Evolutionary conservation across 75 land plant genomes (phyloP), one percentile per base, ranked within the genome.

Genomic region (Pinus tabuliformis): DNA sequence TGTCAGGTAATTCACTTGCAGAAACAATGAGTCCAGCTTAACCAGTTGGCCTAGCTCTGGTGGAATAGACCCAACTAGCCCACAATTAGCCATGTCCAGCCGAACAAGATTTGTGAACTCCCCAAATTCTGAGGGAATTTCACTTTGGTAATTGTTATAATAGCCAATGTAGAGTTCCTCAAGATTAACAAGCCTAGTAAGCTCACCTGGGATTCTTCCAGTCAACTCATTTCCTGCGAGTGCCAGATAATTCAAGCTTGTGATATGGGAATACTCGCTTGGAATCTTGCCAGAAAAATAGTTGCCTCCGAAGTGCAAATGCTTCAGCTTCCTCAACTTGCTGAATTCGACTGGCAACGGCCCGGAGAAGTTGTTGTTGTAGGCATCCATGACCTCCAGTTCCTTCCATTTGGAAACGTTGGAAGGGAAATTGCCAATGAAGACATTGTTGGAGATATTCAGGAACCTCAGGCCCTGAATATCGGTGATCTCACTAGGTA

Each of bases 221-320:
- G 54, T 36, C 3, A 94, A 76, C 3, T 74, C 78, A 65, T 94
- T 94, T 7, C 91, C 90, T 30, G 78, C 81, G 0, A 94, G 83
- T 1, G 83, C 81, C 52, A 94, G 85, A 57, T 79, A 86, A 2
- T 59, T 39, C 77, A 94, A 73, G 28, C 65, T 62, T 37, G 54
- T 57, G 56, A 88, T 61, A 24, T 42, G 74, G 4, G 95, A 95
- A 52, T 90, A 88, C 36, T 70, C 68, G 5, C 68, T 66, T 56
- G 95, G 97, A 13, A 94, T 94, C 22, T 20, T 24, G 11, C 97
- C 97, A 16, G 80, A 70, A 73, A 94, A 87, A 73, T 61, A 86
- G 77, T 92, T 94, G 30, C 97, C 95, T 9, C 91, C 95, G n/a
- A 94, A 81, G 74, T 92, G 76, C 59, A 94, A 58, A 73, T 90